Base-by-base conservation (phyloP, 2,329 filamentous ascomycete species). In the Drechslera avenae region DNA sequence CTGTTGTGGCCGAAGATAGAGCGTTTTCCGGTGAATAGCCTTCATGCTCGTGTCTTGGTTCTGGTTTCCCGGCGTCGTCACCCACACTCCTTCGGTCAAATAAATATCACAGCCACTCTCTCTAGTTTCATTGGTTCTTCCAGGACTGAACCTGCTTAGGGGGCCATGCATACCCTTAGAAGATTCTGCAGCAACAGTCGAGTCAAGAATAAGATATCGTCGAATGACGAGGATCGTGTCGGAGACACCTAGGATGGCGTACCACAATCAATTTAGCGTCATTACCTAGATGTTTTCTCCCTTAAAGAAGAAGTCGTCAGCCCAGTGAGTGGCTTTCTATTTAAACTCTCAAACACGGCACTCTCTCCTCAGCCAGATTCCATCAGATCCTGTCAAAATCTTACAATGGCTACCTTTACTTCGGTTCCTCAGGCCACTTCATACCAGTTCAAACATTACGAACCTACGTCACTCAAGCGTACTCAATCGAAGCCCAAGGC, bases 1-100 rank as follows among this genome's bases (percentile, higher is more conserved):
- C 39, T 16, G 26, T 23, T 49, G 16, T 49, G 5, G 26, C 39
- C 7, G 10, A 42, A 49, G 37, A 9, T 33, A 49, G 32, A 49
- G 39, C 23, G 32, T 34, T 49, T 19, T 49, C 39, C 14, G 12
- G 39, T 49, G 5, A 36, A 31, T 49, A 49, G 46, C 33, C 19
- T 49, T 49, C 5, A 42, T 41, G 46, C 39, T 49, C 7, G 14
- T 44, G 14, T 50, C 46, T 49, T 26, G 31, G 32, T 43, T 34
- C 21, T 18, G 14, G 39, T 43, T 28, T 49, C n/a, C 26, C n/a
- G 10, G 39, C 8, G 33, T 50, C 13, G 33, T 50, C 13, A 43
- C 34, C 10, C 5, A 30, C 39, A 42, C 39, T 50, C 26, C 46
- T 50, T 43, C 16, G 28, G 46, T 44, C n/a, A 19, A 43, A 43